A percentile compares a stretch with the other conserved stretches of the same genome.
These are phyloP conservation scores for Penicillium sclerotigenum DNA, from an alignment of 2,329 filamentous ascomycete genomes.

Conservation along the genomic window DNA sequence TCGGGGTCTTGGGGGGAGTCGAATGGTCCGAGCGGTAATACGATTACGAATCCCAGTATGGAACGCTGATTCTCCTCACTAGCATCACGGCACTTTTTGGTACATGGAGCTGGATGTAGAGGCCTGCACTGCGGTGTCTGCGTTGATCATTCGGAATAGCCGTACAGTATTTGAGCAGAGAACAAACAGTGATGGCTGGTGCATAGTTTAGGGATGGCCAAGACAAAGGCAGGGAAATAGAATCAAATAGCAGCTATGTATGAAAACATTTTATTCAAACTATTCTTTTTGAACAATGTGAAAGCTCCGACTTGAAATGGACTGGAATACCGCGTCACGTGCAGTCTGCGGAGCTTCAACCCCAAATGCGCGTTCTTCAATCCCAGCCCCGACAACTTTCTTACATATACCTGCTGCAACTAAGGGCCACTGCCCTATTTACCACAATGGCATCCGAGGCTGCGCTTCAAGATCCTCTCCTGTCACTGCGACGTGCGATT, in stretches of 20 bases:
- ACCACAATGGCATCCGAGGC: slow-evolving; percentile 57
- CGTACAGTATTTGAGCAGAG: background rate
- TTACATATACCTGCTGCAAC: slow-evolving; percentile 8
- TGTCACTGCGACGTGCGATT: slow-evolving; percentile 81
- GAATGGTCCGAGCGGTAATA: slow-evolving; percentile 41
- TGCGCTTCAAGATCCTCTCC: slow-evolving; percentile 66
- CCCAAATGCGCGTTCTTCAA: slow-evolving; percentile 12
- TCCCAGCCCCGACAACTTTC: slow-evolving; percentile 4
- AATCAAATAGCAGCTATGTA: background rate
- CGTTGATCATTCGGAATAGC: background rate
- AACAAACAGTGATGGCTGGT: background rate
- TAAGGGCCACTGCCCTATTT: slow-evolving; percentile 20
- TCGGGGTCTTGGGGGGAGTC: slow-evolving; percentile 35
- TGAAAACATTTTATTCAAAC: too few relatives aligned
- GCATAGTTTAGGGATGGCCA: background rate
- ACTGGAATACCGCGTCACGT: slow-evolving; percentile 13
- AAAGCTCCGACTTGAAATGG: background rate
- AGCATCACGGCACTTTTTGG: slow-evolving; percentile 52
- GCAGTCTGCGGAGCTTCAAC: slow-evolving; percentile 15
- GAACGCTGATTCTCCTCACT: slow-evolving; percentile 56
- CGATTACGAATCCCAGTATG: slow-evolving; percentile 54
- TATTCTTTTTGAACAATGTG: background rate
- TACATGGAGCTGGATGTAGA: slow-evolving; percentile 37
- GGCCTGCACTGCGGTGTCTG: slow-evolving; percentile 8
- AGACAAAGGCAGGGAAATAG: background rate